Evolutionary conservation across 2,329 filamentous ascomycete species (phyloP).

Genomic region (Curvularia hawaiiensis): DNA sequence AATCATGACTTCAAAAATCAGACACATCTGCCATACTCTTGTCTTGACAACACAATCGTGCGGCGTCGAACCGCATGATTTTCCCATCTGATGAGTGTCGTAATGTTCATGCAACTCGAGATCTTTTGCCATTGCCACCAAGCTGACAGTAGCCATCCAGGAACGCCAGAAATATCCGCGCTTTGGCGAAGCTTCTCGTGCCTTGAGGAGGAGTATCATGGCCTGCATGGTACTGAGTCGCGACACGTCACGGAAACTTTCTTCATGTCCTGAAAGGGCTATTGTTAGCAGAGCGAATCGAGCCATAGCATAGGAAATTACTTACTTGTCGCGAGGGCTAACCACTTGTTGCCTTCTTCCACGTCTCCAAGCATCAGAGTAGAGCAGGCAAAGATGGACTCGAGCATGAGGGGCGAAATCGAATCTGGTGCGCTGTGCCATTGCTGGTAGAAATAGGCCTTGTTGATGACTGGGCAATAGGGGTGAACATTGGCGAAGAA

Average conservation of each 20-base stretch:
- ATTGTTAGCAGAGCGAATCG: slow-evolving; percentile 19
- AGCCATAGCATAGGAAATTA: slow-evolving; percentile 16
- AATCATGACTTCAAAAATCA: slow-evolving; percentile 88
- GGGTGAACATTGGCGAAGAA: slow-evolving; percentile 92
- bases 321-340: slow-evolving; percentile 84
- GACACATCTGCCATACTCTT: slow-evolving; percentile 86
- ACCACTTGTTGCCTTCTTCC: slow-evolving; percentile 86
- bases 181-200: slow-evolving; percentile 88
- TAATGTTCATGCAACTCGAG: slow-evolving; percentile 87
- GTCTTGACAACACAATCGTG: slow-evolving; percentile 84
- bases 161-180: slow-evolving; percentile 96
- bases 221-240: slow-evolving; percentile 91
- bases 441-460: slow-evolving; percentile 81
- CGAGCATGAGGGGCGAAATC: slow-evolving; percentile 86
- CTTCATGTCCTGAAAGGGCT: slow-evolving; percentile 71
- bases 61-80: slow-evolving; percentile 69
- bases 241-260: slow-evolving; percentile 92
- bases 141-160: slow-evolving; percentile 94
- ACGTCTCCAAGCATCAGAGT: slow-evolving; percentile 83
- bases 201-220: slow-evolving; percentile 84
- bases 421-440: slow-evolving; percentile 83
- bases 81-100: slow-evolving; percentile 74
- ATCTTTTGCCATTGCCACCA: slow-evolving; percentile 92
- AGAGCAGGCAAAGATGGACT: slow-evolving; percentile 89
- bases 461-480: slow-evolving; percentile 88